Base-by-base conservation (phyloP, 2,329 filamentous ascomycete genomes). In the Acarospora socialis region DNA sequence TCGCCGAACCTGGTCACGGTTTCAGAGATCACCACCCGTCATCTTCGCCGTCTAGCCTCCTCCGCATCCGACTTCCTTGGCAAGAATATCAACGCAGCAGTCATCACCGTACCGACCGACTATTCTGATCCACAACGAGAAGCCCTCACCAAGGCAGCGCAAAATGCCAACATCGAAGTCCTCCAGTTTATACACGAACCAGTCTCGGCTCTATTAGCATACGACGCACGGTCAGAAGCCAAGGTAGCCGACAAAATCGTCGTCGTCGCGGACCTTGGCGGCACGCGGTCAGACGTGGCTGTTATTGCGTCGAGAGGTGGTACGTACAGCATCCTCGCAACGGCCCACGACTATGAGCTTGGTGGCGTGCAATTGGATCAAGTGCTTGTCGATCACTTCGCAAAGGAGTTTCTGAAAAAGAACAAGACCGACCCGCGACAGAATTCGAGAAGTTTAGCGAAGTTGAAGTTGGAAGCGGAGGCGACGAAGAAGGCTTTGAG, bases 331-430 rank as follows among this genome's bases (percentile, higher is more conserved):
- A 76, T 94, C 47, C 69, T 98, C 36, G 84, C 90, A 13, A 92
- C 87, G 8, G 74, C 79, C 18, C 90, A 95, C 63, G 90, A 98
- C 65, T 94, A 92, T 60, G 86, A 95, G 52, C 81, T 87, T 45
- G 77, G 81, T 35, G 90, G 90, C 50, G 68, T 73, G 21, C 76
- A 84, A 44, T 68, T 98, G 35, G 90, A 98, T 63, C 72, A 90
- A 55, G 79, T 87, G 30, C 69, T 98, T 37, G 81, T 93, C 54
- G 87, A 98, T 55, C 78, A 94, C 66, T 94, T 95, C 47, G 81
- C 87, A 47, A 98, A 98, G 69, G 90, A 98, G 60, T 98, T 98
- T 63, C 71, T 90, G 52, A 95, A 98, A 73, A 93, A 92, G 70
- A 73, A 95, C 70, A 78, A 77, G 63, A 73, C 73, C 36, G 90